These are phyloP conservation scores for Paramecium pentaurelia DNA, from an alignment of 73 alveolate species.

Conservation along the genomic window DNA sequence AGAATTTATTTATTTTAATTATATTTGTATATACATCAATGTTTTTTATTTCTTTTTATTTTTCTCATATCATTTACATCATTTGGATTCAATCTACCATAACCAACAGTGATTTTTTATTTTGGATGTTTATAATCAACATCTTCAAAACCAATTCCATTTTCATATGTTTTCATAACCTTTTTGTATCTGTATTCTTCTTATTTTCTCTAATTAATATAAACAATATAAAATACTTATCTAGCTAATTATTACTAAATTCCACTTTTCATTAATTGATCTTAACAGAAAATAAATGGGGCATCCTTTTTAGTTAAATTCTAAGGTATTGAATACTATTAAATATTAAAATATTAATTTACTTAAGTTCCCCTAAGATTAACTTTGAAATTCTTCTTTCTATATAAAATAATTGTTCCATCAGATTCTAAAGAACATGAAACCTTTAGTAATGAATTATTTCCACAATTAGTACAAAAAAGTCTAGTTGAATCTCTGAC, in stretches of 20 bases:
- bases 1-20: not conserved
- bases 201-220: conserved; percentile 18
- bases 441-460: conserved; percentile 45
- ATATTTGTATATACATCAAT: not conserved
- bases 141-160: conserved; percentile 58
- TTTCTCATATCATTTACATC: conserved; percentile 60
- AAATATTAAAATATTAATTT: not conserved
- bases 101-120: conserved; percentile 27
- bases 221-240: not conserved
- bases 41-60: conserved; percentile 29
- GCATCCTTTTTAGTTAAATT: not conserved
- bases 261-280: conserved; percentile 24
- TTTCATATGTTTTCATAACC: conserved; percentile 49
- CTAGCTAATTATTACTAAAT: not conserved
- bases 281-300: conserved; percentile 1
- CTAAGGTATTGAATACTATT: not conserved
- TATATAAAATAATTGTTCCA: conserved; percentile 51
- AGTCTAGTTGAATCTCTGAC: conserved; percentile 39
- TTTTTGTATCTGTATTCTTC: conserved; percentile 37
- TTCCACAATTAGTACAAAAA: conserved; percentile 51
- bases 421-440: conserved; percentile 55
- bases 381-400: conserved; percentile 50
- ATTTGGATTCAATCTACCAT: conserved; percentile 54
- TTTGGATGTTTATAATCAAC: conserved; percentile 24
- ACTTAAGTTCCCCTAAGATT: conserved; percentile 37